phyloP scores from a whole-genome alignment of 257 asterid species.

The Gardenia jasminoides region DNA sequence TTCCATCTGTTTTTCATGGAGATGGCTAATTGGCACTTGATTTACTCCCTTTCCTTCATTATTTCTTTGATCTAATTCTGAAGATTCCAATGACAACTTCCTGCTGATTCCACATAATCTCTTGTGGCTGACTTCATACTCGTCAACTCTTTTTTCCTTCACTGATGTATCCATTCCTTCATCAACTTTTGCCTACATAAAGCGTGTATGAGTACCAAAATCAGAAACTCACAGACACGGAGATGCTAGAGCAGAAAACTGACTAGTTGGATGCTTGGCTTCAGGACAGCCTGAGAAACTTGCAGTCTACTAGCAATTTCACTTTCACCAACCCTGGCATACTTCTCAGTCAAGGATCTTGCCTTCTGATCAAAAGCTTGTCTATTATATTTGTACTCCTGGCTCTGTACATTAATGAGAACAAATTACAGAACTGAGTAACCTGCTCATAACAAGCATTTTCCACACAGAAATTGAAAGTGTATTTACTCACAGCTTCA shows the following conservation, averaged over 20 bases:
- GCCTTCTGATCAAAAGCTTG: constrained; percentile 79
- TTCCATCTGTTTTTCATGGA: constrained; percentile 25
- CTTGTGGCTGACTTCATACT: constrained; percentile 26
- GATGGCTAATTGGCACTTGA: constrained; percentile 22
- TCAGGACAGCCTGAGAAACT: constrained; percentile 27
- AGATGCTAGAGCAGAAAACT: constrained; percentile 23
- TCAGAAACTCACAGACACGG: background rate
- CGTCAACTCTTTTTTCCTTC: constrained; percentile 9
- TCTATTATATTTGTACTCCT: constrained; percentile 78
- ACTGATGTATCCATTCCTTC: constrained; percentile 35
- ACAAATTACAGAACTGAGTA: constrained; percentile 11
- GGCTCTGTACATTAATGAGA: constrained; percentile 53
- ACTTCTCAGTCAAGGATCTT: constrained; percentile 75
- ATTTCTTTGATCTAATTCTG: constrained; percentile 32
- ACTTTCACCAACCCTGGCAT: constrained; percentile 47
- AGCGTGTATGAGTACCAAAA: constrained; percentile 16
- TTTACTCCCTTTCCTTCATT: constrained; percentile 20
- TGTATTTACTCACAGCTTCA: constrained; percentile 63
- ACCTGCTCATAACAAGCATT: constrained; percentile 8
- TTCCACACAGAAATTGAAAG: constrained; percentile 5
- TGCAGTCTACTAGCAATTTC: constrained; percentile 30
- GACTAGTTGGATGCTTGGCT: constrained; percentile 39
- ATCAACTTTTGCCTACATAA: constrained; percentile 40
- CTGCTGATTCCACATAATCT: constrained; percentile 39
- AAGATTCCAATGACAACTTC: constrained; percentile 51